Conservation (phyloP, 1,284 basidiomycete genomes). For the Kalmanozyma brasiliensis region DNA sequence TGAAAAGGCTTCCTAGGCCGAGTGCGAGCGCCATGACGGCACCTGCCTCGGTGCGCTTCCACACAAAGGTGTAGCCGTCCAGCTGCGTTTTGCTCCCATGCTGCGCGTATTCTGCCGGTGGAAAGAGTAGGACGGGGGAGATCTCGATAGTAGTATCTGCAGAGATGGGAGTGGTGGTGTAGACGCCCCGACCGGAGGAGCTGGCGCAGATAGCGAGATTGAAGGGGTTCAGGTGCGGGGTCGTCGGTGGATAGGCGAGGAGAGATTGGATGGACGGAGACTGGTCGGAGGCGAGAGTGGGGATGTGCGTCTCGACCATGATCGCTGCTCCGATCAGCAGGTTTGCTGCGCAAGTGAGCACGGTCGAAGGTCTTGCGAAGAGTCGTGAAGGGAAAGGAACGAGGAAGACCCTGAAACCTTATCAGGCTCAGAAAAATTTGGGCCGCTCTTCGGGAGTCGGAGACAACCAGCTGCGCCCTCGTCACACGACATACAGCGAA, state of each 20-base stretch:
- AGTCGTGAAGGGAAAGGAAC: background rate
- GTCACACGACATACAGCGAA: background rate
- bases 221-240: slow-evolving; percentile 54
- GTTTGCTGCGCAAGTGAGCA: no score
- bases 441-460: slow-evolving; percentile 19
- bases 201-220: slow-evolving; percentile 24
- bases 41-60: slow-evolving; percentile 70
- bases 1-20: slow-evolving; percentile 85
- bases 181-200: slow-evolving; percentile 50
- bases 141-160: slow-evolving; percentile 79
- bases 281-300: slow-evolving; percentile 12
- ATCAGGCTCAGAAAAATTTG: slow-evolving; percentile 8
- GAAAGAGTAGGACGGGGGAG: slow-evolving; percentile 85
- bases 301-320: slow-evolving; percentile 45
- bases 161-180: slow-evolving; percentile 33
- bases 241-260: slow-evolving; percentile 33
- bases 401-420: background rate
- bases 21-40: slow-evolving; percentile 81
- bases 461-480: background rate
- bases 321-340: background rate
- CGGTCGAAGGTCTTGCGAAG: background rate
- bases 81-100: slow-evolving; percentile 74
- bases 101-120: slow-evolving; percentile 70
- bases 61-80: slow-evolving; percentile 86
- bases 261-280: slow-evolving; percentile 14